These are phyloP conservation scores for Eucalyptus sp. DNA, from an alignment of 345 rosid species.

Conservation along the genomic window DNA sequence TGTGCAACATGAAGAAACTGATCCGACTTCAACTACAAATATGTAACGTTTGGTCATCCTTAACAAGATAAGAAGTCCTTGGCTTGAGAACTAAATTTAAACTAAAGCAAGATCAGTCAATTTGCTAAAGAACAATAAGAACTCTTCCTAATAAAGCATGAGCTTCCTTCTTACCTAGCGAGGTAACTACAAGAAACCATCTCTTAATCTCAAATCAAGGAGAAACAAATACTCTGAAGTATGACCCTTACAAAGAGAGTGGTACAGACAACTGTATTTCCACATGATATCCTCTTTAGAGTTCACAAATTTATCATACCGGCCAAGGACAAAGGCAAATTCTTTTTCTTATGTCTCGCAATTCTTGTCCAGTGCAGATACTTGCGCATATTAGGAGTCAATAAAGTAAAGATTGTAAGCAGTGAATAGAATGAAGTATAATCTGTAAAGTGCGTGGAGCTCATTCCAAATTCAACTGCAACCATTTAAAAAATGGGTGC, in stretches of 20 bases:
- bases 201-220: neutral
- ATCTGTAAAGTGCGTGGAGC: neutral
- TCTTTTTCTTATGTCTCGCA: neutral
- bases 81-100: neutral
- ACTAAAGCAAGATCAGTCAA: neutral
- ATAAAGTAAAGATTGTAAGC: neutral
- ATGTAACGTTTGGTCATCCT: neutral
- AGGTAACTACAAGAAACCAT: neutral
- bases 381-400: neutral
- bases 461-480: neutral
- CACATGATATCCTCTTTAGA: neutral
- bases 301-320: neutral
- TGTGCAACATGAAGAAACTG: neutral
- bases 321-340: neutral
- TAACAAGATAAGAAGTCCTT: neutral
- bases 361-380: neutral
- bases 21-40: neutral
- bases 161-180: neutral
- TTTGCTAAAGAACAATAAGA: neutral
- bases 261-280: neutral
- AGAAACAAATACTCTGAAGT: neutral
- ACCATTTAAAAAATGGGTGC: neutral
- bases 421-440: neutral
- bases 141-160: neutral
- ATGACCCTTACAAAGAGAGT: neutral